Conservation (phyloP, 208 protist species). For the Angomonas ambiguus region DNA sequence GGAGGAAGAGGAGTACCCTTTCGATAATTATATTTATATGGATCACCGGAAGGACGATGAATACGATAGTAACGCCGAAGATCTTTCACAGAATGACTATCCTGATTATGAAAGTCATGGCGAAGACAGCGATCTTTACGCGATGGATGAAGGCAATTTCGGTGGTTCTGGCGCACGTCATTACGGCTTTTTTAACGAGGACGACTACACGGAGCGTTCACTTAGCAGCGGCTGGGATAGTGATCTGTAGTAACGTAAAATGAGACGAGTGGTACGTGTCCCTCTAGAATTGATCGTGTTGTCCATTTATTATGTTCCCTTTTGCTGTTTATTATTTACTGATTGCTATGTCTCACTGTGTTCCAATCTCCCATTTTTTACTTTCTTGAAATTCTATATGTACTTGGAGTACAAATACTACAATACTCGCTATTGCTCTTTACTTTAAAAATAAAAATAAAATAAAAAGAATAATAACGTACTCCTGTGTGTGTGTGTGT, state of each 20-base stretch:
- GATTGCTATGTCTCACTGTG: background rate
- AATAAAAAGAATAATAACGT: too few relatives aligned
- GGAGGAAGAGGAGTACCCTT: background rate
- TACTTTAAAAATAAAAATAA: too few relatives aligned
- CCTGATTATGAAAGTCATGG: conserved; percentile 52
- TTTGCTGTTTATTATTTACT: background rate
- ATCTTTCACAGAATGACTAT: conserved; percentile 85
- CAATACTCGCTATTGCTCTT: too few relatives aligned
- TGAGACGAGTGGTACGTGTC: too few relatives aligned
- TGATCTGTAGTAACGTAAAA: conserved; percentile 16
- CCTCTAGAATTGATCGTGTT: too few relatives aligned
- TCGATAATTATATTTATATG: conserved; percentile 73
- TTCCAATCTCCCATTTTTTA: background rate
- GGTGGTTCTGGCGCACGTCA: background rate
- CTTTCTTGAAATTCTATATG: too few relatives aligned
- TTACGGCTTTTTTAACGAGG: conserved; percentile 48
- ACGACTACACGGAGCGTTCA: conserved; percentile 37
- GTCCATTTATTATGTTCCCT: too few relatives aligned
- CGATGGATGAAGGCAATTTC: conserved; percentile 14
- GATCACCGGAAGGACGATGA: conserved; percentile 88
- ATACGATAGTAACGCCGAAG: conserved; percentile 89
- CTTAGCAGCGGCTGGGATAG: conserved; percentile 52
- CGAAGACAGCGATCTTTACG: conserved; percentile 5
- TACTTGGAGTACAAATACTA: too few relatives aligned
- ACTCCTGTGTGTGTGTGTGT: too few relatives aligned